Evolutionary conservation across 1,139 yeast species (phyloP).

Genomic region (Kodamaea plutei): DNA sequence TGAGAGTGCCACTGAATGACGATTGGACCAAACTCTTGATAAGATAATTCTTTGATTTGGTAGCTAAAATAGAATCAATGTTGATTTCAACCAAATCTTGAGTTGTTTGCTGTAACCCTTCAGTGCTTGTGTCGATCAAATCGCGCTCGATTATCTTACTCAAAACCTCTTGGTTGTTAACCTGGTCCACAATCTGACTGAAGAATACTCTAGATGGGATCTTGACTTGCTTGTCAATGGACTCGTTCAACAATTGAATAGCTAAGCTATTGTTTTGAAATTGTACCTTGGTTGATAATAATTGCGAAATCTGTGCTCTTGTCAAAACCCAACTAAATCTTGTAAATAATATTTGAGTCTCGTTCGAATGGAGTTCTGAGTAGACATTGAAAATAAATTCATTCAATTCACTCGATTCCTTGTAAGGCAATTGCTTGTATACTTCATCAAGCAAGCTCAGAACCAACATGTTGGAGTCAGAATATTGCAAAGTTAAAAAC

Average conservation of each 20-base stretch:
- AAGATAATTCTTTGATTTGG: slow-evolving; percentile 18
- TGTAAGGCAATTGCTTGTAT: slow-evolving; percentile 25
- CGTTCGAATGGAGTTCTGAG: too few species aligned
- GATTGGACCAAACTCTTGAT: slow-evolving; percentile 20
- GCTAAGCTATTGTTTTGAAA: too few species aligned
- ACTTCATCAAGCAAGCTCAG: slow-evolving; percentile 35
- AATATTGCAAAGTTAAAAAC: slow-evolving; percentile 1
- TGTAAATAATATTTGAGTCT: slow-evolving; percentile 8
- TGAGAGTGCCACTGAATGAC: slow-evolving; percentile 10
- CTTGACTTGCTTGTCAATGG: slow-evolving; percentile 1
- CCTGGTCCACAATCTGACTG: neutral
- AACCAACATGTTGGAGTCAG: slow-evolving; percentile 1
- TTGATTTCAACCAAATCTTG: slow-evolving; percentile 14
- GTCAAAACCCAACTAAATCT: slow-evolving; percentile 24
- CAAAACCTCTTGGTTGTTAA: neutral
- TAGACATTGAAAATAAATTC: slow-evolving; percentile 12
- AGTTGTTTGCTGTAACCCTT: too few species aligned
- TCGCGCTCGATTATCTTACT: slow-evolving; percentile 6
- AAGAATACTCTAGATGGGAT: slow-evolving; percentile 5
- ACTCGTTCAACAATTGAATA: too few species aligned
- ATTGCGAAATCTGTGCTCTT: slow-evolving; percentile 14
- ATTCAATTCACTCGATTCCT: slow-evolving; percentile 11
- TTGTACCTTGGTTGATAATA: too few species aligned
- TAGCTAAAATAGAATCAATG: slow-evolving; percentile 15
- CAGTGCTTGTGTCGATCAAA: slow-evolving; percentile 12